These are phyloP conservation scores for Crithidia fasciculata DNA, from an alignment of 208 protist species.

Conservation along the genomic window DNA sequence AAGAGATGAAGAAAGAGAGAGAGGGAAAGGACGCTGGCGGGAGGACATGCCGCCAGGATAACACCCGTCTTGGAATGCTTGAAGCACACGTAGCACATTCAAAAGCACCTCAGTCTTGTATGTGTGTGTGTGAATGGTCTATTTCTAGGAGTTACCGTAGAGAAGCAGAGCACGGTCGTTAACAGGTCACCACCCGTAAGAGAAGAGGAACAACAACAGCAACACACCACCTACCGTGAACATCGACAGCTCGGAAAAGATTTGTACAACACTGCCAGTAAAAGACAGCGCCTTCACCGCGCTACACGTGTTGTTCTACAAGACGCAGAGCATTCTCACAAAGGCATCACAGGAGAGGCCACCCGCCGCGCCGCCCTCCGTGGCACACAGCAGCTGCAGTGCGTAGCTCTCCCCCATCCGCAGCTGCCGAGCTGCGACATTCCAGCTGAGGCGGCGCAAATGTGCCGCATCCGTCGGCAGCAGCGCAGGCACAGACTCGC, in stretches of 20 bases:
- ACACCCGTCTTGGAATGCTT: no score
- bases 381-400: slow-evolving; percentile 13
- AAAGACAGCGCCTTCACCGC: no score
- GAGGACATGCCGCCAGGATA: background rate
- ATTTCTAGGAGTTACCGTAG: no score
- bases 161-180: no score
- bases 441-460: slow-evolving; percentile 21
- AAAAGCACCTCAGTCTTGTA: no score
- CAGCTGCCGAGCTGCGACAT: slow-evolving; percentile 5
- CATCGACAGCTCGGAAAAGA: no score
- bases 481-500: slow-evolving; percentile 16
- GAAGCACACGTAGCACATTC: no score
- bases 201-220: no score
- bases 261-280: no score
- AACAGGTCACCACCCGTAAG: no score
- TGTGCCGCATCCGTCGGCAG: slow-evolving; percentile 28
- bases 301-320: slow-evolving; percentile 1
- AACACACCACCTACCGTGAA: no score
- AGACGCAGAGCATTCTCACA: slow-evolving; percentile 15
- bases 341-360: slow-evolving; percentile 14
- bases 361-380: background rate
- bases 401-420: slow-evolving; percentile 13
- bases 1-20: background rate
- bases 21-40: background rate
- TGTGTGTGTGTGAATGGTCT: no score